phyloP scores from a whole-genome alignment of 2,329 filamentous ascomycete genomes.

The Fusarium brachygibbosum region DNA sequence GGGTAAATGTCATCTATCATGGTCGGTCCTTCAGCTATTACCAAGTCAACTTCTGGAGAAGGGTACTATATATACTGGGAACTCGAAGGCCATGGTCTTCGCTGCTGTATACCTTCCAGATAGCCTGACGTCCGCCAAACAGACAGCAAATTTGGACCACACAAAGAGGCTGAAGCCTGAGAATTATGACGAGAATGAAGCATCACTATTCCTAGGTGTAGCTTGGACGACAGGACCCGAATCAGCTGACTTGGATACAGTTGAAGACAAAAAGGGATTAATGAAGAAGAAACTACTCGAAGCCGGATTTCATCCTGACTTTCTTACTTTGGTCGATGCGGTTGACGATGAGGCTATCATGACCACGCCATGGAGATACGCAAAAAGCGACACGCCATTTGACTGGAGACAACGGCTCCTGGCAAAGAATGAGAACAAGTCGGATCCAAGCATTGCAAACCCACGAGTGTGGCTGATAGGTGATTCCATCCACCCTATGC shows the following conservation, averaged over 20 bases:
- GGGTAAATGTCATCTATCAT: neutral
- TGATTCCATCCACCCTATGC: neutral
- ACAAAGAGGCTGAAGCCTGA: neutral
- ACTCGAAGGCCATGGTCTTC: neutral
- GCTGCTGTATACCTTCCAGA: neutral
- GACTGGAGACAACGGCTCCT: neutral
- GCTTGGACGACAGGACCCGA: neutral
- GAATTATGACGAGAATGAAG: neutral
- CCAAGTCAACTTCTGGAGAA: neutral
- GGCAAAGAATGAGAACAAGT: accelerated
- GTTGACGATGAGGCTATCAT: neutral
- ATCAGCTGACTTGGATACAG: accelerated
- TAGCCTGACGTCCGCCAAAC: accelerated
- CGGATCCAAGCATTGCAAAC: accelerated
- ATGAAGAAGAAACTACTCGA: neutral
- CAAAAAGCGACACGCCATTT: neutral
- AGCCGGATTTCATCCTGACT: neutral
- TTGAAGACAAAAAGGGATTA: neutral
- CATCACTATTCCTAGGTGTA: neutral
- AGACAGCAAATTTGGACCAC: accelerated
- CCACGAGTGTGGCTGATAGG: neutral
- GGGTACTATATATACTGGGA: neutral
- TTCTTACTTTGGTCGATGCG: neutral
- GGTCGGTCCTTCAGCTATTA: neutral
- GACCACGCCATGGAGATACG: neutral